Evolutionary conservation across 306 rosid genomes (phyloP), one percentile per base, ranked within the genome.

Genomic region (Geum urbanum): DNA sequence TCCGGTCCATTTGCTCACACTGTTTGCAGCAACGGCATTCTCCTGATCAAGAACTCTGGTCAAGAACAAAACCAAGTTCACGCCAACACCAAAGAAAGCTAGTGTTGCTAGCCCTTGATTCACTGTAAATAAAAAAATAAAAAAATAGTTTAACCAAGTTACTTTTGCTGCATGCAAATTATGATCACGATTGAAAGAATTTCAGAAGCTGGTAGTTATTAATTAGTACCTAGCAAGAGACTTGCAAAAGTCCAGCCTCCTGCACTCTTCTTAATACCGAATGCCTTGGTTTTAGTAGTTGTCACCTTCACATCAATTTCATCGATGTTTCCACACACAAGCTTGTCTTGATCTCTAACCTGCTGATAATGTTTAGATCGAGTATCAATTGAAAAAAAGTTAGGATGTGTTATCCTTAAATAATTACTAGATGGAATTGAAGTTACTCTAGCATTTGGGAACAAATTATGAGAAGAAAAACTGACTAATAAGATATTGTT

Each of bases 61-160:
- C 22, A 78, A 63, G 56, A 78, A 78, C 78, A 78, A 52, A 41
- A 78, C 82, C 64, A 78, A 54, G 15, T 78, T 78, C 50, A 78
- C 82, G 6, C 82, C 78, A 45, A 78, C 82, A 2, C 78, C 82
- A 45, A 72, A 78, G 77, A 78, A 78, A 22, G 74, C 77, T 9
- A 78, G 57, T 10, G 82, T 78, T 67, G 82, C 82, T 37, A 78
- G 66, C 16, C 74, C 77, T 59, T 78, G 77, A 52, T 78, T 78
- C 66, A 54, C 82, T 78, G 72, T 69, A 40, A n/a, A 7, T 19
- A 66, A 22, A 22, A 15, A 40, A n/a, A 7, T 19, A 66, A 22
- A 22, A 15, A 46, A 16, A 16, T 19, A 8, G 39, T 20, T 8
- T 18, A 8, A 51, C n/a, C 55, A 51, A 50, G 54, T 50, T 50